Evolutionary conservation across 176 grass and related monocot genomes (phyloP).

Genomic region (Oropetium thomaeum): DNA sequence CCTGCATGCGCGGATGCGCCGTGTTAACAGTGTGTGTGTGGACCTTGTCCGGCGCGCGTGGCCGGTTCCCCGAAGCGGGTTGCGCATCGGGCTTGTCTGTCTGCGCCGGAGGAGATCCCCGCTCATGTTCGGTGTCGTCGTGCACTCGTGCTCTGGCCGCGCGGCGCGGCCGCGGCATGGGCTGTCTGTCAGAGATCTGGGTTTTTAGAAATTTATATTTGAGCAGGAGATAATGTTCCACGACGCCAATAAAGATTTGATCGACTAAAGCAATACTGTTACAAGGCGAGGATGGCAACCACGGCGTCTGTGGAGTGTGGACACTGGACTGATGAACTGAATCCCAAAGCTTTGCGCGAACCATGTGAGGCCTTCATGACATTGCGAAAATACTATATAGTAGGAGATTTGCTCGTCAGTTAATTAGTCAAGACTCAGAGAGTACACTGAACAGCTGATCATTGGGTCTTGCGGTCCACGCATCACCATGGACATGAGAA

Average conservation of each 20-base stretch:
- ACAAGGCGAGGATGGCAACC: not conserved
- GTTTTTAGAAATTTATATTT: too few relatives aligned
- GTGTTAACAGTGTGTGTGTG: not conserved
- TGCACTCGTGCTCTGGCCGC: too few relatives aligned
- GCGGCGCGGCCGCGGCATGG: not conserved
- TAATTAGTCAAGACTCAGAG: not conserved
- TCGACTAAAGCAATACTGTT: too few relatives aligned
- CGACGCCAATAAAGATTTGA: too few relatives aligned
- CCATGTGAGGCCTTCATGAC: not conserved
- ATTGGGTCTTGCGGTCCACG: conserved; percentile 24
- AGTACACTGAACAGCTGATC: conserved; percentile 1
- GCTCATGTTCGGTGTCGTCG: not conserved
- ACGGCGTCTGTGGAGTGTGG: too few relatives aligned
- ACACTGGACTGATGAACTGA: too few relatives aligned
- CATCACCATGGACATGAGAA: conserved; percentile 28
- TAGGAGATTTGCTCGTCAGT: too few relatives aligned
- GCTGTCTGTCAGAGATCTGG: not conserved
- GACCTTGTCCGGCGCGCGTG: not conserved
- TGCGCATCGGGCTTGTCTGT: not conserved
- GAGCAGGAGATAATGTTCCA: too few relatives aligned
- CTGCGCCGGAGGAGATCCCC: not conserved
- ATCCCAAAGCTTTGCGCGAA: not conserved
- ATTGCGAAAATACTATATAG: too few relatives aligned
- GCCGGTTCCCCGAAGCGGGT: conserved; percentile 21
- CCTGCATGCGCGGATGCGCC: not conserved